A percentile compares a stretch with the other conserved stretches of the same genome.
These are phyloP conservation scores for Aspergillus tamarii DNA, from an alignment of 2,329 filamentous ascomycete species.

Conservation along the genomic window DNA sequence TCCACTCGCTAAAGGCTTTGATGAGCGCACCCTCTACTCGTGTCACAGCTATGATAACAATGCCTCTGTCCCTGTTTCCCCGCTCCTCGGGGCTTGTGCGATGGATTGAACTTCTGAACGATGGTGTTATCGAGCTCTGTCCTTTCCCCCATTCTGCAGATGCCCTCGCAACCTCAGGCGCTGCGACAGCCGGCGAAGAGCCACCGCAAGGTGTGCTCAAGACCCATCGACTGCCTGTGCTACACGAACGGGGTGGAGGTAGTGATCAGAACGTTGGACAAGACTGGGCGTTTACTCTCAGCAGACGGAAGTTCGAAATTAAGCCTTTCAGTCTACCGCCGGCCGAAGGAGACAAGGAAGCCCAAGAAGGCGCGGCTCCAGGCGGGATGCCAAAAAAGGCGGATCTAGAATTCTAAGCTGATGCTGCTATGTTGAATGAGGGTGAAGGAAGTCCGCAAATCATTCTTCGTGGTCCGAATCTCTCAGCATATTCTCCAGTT, in stretches of 20 bases:
- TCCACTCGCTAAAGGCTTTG: constrained; percentile 76
- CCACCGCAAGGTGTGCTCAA: constrained; percentile 83
- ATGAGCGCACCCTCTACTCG: constrained; percentile 68
- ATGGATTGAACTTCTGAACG: constrained; percentile 82
- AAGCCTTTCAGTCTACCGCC: constrained; percentile 89
- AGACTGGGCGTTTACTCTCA: constrained; percentile 88
- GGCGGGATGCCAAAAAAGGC: constrained; percentile 61
- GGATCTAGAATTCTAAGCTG: constrained; percentile 71
- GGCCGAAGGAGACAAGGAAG: constrained; percentile 72
- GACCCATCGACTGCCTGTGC: constrained; percentile 79
- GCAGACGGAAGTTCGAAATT: constrained; percentile 79
- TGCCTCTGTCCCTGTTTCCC: constrained; percentile 80
- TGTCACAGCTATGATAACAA: constrained; percentile 72
- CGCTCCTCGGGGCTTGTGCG: constrained; percentile 74
- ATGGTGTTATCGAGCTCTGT: constrained; percentile 84
- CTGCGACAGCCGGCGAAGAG: constrained; percentile 66
- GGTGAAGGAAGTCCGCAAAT: constrained; percentile 13
- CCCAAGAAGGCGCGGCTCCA: constrained; percentile 53
- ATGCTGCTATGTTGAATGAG: constrained; percentile 8
- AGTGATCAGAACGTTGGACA: constrained; percentile 72
- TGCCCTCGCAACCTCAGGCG: constrained; percentile 54
- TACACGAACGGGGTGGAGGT: constrained; percentile 86
- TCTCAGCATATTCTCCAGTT: constrained; percentile 63
- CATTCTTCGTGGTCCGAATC: constrained; percentile 43
- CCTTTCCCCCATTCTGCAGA: constrained; percentile 67